A percentile compares a stretch with the other conserved stretches of the same genome.
Evolutionary conservation across 306 rosid species (phyloP).

Genomic region (Nissolia schottii): DNA sequence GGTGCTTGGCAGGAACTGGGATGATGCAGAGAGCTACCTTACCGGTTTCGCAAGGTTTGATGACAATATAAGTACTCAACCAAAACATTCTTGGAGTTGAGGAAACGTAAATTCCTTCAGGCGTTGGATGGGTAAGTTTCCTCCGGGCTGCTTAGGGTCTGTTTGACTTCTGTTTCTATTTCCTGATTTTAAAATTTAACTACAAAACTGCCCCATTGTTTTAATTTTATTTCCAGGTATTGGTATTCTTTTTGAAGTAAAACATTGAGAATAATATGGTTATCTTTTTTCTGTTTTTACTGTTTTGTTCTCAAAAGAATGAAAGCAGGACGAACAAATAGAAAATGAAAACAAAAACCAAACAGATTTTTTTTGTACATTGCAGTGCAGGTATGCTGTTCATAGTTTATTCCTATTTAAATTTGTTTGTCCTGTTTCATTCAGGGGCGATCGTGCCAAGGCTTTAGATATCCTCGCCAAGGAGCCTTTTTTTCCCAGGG

Average conservation of each 20-base stretch:
- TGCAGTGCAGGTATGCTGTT: not conserved
- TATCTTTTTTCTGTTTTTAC: too few relatives aligned
- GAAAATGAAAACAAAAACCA: too few relatives aligned
- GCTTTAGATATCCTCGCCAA: slow-evolving; percentile 18
- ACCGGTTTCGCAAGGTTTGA: slow-evolving; percentile 24
- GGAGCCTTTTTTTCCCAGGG: not conserved
- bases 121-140: slow-evolving; percentile 32
- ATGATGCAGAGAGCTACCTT: slow-evolving; percentile 35
- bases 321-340: too few relatives aligned
- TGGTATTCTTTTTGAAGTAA: too few relatives aligned
- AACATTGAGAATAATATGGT: too few relatives aligned
- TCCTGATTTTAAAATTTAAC: too few relatives aligned
- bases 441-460: slow-evolving; percentile 14
- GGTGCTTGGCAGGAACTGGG: slow-evolving; percentile 31
- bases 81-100: slow-evolving; percentile 31
- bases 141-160: not conserved
- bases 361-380: too few relatives aligned
- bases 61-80: slow-evolving; percentile 28
- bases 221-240: too few relatives aligned
- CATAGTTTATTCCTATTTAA: not conserved
- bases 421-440: not conserved
- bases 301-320: too few relatives aligned
- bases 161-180: too few relatives aligned
- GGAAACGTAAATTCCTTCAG: slow-evolving; percentile 34
- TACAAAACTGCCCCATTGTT: too few relatives aligned